These are phyloP conservation scores for Protomyces gravidus DNA, from an alignment of 1,139 yeast genomes.

Conservation along the genomic window DNA sequence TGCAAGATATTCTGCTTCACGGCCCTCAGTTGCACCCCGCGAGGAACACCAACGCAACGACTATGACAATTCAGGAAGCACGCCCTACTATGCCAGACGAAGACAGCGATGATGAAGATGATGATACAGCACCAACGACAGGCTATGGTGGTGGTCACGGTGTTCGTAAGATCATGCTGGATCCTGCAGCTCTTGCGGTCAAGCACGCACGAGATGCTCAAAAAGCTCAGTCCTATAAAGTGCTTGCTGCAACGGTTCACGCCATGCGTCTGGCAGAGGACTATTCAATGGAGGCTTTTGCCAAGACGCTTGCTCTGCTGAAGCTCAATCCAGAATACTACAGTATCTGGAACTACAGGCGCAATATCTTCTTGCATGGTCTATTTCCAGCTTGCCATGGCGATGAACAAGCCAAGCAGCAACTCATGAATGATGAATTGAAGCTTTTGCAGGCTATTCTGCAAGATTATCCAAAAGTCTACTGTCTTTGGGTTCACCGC, in stretches of 20 bases:
- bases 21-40: background rate
- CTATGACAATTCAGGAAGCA: background rate
- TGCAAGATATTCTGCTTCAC: background rate
- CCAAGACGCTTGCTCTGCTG: constrained; percentile 55
- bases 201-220: constrained; percentile 7
- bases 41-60: background rate
- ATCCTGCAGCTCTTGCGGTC: constrained; percentile 14
- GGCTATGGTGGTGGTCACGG: constrained; percentile 27
- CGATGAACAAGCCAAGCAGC: constrained; percentile 35
- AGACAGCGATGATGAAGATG: background rate
- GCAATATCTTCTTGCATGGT: constrained; percentile 55
- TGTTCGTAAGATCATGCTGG: constrained; percentile 8
- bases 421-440: constrained; percentile 57
- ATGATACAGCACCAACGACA: background rate
- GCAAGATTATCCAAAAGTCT: constrained; percentile 73
- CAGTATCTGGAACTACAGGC: constrained; percentile 83
- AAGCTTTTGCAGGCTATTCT: constrained; percentile 56
- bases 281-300: constrained; percentile 45
- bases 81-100: background rate
- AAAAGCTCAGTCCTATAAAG: constrained; percentile 8
- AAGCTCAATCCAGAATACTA: constrained; percentile 78
- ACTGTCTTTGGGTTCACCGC: constrained; percentile 96
- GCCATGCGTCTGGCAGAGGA: constrained; percentile 1
- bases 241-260: background rate
- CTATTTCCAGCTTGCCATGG: constrained; percentile 38